These are phyloP conservation scores for Apiospora sp. DNA, from an alignment of 2,329 filamentous ascomycete genomes.

Conservation along the genomic window DNA sequence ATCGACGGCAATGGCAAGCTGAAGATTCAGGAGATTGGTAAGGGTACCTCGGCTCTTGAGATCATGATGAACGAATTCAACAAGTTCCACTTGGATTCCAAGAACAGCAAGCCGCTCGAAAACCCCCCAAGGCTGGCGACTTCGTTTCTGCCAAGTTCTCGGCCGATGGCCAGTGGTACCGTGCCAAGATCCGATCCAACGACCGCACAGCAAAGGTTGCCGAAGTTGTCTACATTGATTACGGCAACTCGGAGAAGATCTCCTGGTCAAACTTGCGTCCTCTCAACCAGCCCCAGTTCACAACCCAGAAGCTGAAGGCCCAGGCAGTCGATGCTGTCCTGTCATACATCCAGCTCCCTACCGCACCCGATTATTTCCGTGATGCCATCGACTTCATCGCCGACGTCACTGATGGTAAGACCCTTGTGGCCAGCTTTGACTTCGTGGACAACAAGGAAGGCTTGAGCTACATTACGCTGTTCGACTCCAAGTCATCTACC, in stretches of 20 bases:
- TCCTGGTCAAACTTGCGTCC: constrained; percentile 85
- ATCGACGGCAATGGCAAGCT: constrained; percentile 83
- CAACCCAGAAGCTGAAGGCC: constrained; percentile 79
- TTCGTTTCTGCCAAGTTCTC: constrained; percentile 91
- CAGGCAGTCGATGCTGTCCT: constrained; percentile 89
- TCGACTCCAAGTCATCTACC: constrained; percentile 74
- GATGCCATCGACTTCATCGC: constrained; percentile 81
- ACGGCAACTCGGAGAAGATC: constrained; percentile 90
- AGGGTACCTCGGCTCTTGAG: constrained; percentile 84
- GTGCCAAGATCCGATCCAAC: constrained; percentile 88
- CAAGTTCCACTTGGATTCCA: constrained; percentile 85
- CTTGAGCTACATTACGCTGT: constrained; percentile 84
- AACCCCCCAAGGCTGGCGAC: constrained; percentile 90
- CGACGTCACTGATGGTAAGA: constrained; percentile 76
- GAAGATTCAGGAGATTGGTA: constrained; percentile 90
- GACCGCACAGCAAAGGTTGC: constrained; percentile 89
- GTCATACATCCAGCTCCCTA: constrained; percentile 89
- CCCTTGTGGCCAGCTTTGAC: constrained; percentile 91
- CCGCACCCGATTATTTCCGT: constrained; percentile 79
- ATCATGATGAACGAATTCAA: constrained; percentile 91
- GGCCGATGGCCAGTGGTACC: constrained; percentile 92
- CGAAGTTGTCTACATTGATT: constrained; percentile 95
- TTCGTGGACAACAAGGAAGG: constrained; percentile 81
- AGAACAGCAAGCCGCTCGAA: constrained; percentile 77
- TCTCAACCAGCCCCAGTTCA: constrained; percentile 82